Conservation (phyloP, 1,139 yeast species). For the Taiozyma sp. region DNA sequence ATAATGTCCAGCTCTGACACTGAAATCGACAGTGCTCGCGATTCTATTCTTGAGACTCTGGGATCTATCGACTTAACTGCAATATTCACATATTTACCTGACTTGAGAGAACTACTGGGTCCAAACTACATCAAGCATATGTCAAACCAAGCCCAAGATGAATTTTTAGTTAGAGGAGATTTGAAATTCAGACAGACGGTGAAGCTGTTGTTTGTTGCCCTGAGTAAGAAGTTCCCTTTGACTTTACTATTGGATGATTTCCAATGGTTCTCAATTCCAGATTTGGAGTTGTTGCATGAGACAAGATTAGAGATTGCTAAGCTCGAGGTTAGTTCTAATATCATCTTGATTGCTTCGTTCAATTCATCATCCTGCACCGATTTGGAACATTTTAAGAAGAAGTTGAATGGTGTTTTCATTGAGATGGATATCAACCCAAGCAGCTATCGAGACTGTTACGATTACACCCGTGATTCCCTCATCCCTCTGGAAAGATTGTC, state of each 20-base stretch:
- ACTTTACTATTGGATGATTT: conserved; percentile 46
- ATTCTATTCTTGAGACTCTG: conserved; percentile 32
- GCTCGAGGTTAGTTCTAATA: conserved; percentile 9
- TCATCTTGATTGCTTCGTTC: conserved; percentile 14
- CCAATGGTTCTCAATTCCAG: conserved; percentile 37
- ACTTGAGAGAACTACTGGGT: conserved; percentile 41
- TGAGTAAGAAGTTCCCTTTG: conserved; percentile 38
- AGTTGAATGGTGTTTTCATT: conserved; percentile 23
- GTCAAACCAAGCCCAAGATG: conserved; percentile 15
- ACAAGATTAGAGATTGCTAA: conserved; percentile 12
- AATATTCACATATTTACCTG: conserved; percentile 42
- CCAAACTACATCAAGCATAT: conserved; percentile 32
- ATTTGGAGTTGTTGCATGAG: conserved; percentile 23
- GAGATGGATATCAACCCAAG: conserved; percentile 24
- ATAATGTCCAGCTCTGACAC: conserved; percentile 38
- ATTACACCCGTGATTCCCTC: conserved; percentile 23
- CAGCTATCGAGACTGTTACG: conserved; percentile 22
- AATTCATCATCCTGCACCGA: conserved; percentile 3
- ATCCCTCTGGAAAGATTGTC: conserved; percentile 9
- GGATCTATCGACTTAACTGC: conserved; percentile 42
- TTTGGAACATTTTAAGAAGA: conserved; percentile 18
- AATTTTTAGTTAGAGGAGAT: conserved; percentile 30
- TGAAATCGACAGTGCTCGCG: conserved; percentile 40
- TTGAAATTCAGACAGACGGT: conserved; percentile 40
- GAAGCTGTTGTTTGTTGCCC: conserved; percentile 38